A percentile compares a stretch with the other conserved stretches of the same genome.
Conservation (phyloP, 306 rosid genomes). For the Benincasa hispida region DNA sequence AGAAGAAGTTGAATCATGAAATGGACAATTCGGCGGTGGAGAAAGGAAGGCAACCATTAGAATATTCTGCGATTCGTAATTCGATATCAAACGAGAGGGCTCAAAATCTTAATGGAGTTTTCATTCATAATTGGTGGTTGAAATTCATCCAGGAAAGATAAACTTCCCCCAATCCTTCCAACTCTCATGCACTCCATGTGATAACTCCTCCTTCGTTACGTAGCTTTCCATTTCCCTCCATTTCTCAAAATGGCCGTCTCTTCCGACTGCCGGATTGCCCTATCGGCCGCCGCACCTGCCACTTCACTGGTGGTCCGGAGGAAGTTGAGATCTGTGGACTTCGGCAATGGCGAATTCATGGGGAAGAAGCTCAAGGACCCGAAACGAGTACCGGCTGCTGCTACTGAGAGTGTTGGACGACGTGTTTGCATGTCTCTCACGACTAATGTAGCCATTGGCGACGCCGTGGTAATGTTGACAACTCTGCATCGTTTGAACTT, state of each 20-base stretch:
- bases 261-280: constrained; percentile 28
- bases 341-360: constrained; percentile 32
- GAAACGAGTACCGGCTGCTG: constrained; percentile 4
- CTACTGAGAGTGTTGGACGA: constrained; percentile 3
- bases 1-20: too few species aligned
- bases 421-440: constrained; percentile 30
- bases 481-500: background rate
- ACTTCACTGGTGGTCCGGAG: constrained; percentile 10
- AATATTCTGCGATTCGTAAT: background rate
- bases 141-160: constrained; percentile 23
- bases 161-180: constrained; percentile 19
- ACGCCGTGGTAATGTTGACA: constrained; percentile 13
- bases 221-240: background rate
- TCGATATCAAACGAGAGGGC: background rate
- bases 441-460: constrained; percentile 6
- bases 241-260: constrained; percentile 18
- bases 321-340: constrained; percentile 20
- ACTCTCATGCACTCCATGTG: constrained; percentile 24
- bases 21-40: too few species aligned
- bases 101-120: background rate
- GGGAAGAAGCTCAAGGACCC: constrained; percentile 30
- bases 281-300: constrained; percentile 1
- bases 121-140: constrained; percentile 20
- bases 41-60: too few species aligned
- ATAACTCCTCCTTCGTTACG: background rate